These are phyloP conservation scores for Chamaecrista fasciculata DNA, from an alignment of 306 rosid genomes.

Conservation along the genomic window DNA sequence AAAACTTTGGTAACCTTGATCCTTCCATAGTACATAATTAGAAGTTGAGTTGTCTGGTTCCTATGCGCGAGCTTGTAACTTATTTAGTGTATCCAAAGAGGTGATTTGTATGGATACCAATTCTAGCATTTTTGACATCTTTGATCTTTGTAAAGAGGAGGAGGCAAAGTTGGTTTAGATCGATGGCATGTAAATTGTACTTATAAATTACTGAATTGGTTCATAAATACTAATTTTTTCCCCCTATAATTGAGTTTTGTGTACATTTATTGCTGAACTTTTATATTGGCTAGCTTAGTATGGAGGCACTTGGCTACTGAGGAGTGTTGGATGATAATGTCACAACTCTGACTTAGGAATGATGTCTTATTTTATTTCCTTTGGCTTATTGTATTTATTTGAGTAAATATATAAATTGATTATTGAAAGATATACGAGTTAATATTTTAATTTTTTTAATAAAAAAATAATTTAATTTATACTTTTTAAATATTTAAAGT, in stretches of 20 bases:
- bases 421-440: too few species aligned
- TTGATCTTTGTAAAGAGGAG: slow-evolving; percentile 42
- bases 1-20: slow-evolving; percentile 25
- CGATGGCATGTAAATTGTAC: slow-evolving; percentile 40
- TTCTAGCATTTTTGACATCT: slow-evolving; percentile 26
- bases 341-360: too few species aligned
- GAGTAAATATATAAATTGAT: too few species aligned
- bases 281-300: too few species aligned
- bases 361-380: too few species aligned
- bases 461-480: too few species aligned
- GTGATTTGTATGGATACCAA: slow-evolving; percentile 32
- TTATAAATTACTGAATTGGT: slow-evolving; percentile 24
- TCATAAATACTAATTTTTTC: neutral
- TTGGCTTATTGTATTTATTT: too few species aligned
- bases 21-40: slow-evolving; percentile 18
- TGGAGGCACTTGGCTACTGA: too few species aligned
- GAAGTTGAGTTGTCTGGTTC: slow-evolving; percentile 33
- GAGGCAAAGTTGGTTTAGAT: slow-evolving; percentile 24
- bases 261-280: neutral
- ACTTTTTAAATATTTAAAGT: too few species aligned
- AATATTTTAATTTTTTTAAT: too few species aligned
- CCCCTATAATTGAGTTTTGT: slow-evolving; percentile 9
- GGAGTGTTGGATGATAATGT: too few species aligned
- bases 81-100: slow-evolving; percentile 18
- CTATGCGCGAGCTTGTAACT: slow-evolving; percentile 35